phyloP scores from a whole-genome alignment of 2,329 filamentous ascomycete species.

The Ophidiomyces ophidiicola region DNA sequence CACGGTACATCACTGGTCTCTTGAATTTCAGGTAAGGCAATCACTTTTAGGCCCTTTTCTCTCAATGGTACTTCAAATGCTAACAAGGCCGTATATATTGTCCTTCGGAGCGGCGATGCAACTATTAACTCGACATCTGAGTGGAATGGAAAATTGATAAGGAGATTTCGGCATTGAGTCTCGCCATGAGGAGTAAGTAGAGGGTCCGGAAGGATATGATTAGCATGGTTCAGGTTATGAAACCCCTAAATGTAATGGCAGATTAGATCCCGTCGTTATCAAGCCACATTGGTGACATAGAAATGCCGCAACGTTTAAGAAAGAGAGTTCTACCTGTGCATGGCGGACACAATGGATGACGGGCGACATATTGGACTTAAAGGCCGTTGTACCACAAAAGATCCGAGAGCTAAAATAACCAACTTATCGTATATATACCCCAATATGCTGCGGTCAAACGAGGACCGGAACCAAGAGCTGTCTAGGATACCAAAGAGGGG shows the following conservation, averaged over 20 bases:
- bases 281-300: neutral
- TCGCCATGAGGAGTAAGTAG: slow-evolving; percentile 63
- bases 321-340: slow-evolving; percentile 36
- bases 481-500: no score
- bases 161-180: slow-evolving; percentile 57
- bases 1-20: slow-evolving; percentile 64
- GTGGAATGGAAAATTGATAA: slow-evolving; percentile 52
- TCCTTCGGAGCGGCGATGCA: slow-evolving; percentile 68
- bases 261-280: neutral
- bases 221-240: slow-evolving; percentile 63
- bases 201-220: slow-evolving; percentile 65
- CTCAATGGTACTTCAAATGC: slow-evolving; percentile 51
- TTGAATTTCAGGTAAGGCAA: slow-evolving; percentile 63
- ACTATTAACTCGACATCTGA: slow-evolving; percentile 55
- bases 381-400: neutral
- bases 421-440: no score
- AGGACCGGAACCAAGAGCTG: no score
- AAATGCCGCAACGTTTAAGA: slow-evolving; percentile 3
- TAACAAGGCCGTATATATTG: slow-evolving; percentile 62
- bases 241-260: slow-evolving; percentile 51
- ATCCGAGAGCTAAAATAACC: no score
- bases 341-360: slow-evolving; percentile 36
- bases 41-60: slow-evolving; percentile 39
- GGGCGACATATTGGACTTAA: slow-evolving; percentile 26
- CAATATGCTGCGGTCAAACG: no score